A percentile compares a stretch with the other conserved stretches of the same genome.
Evolutionary conservation across 371 early-diverging fungal species (phyloP).

Genomic region (Mortierella sp.): DNA sequence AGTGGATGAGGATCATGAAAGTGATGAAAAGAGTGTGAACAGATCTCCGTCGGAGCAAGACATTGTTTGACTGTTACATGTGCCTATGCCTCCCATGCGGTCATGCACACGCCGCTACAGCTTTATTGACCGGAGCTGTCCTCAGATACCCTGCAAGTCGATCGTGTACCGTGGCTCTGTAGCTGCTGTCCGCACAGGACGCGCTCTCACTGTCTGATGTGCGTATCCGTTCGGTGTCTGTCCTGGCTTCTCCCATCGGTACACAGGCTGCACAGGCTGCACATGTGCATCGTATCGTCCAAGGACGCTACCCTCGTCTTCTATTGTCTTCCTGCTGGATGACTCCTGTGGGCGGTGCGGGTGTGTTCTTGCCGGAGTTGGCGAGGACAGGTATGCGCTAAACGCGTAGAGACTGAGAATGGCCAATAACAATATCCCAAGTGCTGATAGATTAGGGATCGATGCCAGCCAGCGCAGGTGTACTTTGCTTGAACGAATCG

Average conservation of each 20-base stretch:
- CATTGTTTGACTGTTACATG: too few relatives aligned
- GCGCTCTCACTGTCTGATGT: not conserved
- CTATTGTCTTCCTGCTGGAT: not conserved
- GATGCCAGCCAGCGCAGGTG: conserved; percentile 44
- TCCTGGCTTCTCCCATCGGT: conserved; percentile 40
- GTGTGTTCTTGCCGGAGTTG: not conserved
- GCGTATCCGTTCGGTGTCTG: not conserved
- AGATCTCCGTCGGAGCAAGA: too few relatives aligned
- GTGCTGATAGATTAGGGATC: conserved; percentile 33
- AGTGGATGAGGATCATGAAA: too few relatives aligned
- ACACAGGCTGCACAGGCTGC: conserved; percentile 20
- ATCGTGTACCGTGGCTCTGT: conserved; percentile 37
- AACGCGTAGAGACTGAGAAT: conserved; percentile 12
- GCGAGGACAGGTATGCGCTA: conserved; percentile 6
- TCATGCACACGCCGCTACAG: too few relatives aligned
- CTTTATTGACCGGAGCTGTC: too few relatives aligned
- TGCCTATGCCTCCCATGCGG: too few relatives aligned
- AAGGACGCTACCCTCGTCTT: not conserved
- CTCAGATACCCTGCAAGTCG: conserved; percentile 23
- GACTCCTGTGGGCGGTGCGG: conserved; percentile 6
- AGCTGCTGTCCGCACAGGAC: conserved; percentile 5
- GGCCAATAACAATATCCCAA: conserved; percentile 25
- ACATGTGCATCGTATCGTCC: conserved; percentile 44
- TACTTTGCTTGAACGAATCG: conserved; percentile 23
- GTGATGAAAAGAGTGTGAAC: too few relatives aligned